These are phyloP conservation scores for Chalaropsis ovoidea DNA, from an alignment of 2,329 filamentous ascomycete species.

Conservation along the genomic window DNA sequence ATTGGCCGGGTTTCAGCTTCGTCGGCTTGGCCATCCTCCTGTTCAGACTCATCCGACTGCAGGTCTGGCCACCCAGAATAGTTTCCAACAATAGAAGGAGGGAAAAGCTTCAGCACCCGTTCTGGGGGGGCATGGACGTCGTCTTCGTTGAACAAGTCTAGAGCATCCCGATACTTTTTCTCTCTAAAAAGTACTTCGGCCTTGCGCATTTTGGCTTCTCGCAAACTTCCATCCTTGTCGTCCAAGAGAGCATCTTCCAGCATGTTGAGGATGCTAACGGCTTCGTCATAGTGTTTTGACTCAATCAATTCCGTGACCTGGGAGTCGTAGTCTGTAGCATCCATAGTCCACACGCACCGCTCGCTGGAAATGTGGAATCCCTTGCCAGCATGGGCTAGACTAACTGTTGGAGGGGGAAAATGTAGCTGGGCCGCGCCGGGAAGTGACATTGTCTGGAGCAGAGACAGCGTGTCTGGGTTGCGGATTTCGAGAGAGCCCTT, in stretches of 20 bases:
- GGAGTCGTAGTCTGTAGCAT: slow-evolving; percentile 77
- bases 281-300: slow-evolving; percentile 71
- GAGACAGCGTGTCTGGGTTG: slow-evolving; percentile 82
- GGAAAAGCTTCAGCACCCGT: slow-evolving; percentile 75
- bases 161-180: slow-evolving; percentile 70
- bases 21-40: slow-evolving; percentile 28
- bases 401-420: slow-evolving; percentile 84
- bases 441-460: slow-evolving; percentile 75
- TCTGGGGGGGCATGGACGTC: slow-evolving; percentile 84
- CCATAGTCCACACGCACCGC: slow-evolving; percentile 91
- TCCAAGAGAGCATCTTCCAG: slow-evolving; percentile 83
- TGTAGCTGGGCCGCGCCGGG: slow-evolving; percentile 76
- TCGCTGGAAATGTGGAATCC: slow-evolving; percentile 92
- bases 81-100: slow-evolving; percentile 71
- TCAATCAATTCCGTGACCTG: slow-evolving; percentile 76
- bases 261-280: slow-evolving; percentile 78
- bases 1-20: slow-evolving; percentile 27
- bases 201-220: slow-evolving; percentile 84
- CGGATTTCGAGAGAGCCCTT: slow-evolving; percentile 83
- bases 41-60: slow-evolving; percentile 40
- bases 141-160: slow-evolving; percentile 77
- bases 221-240: slow-evolving; percentile 68
- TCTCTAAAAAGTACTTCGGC: slow-evolving; percentile 74
- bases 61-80: slow-evolving; percentile 48
- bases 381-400: slow-evolving; percentile 90